Evolutionary conservation across 2,329 filamentous ascomycete species (phyloP).

Genomic region (Xylariomycetidae sp.): DNA sequence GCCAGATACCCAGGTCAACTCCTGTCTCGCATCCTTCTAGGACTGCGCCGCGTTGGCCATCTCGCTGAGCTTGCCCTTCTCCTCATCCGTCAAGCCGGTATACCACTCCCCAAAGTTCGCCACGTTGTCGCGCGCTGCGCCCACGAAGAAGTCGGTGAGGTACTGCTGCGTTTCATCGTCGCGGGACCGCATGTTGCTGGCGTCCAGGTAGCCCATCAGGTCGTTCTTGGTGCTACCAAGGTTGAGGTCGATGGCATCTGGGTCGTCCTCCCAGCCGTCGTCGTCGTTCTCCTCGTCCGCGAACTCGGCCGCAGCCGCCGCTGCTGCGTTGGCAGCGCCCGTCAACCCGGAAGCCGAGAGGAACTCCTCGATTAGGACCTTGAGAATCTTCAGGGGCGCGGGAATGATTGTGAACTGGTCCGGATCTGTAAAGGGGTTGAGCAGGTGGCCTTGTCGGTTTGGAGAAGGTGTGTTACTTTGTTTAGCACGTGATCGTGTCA

Average conservation of each 20-base stretch:
- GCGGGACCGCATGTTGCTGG: constrained; percentile 54
- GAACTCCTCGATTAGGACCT: constrained; percentile 90
- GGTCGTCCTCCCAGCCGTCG: constrained; percentile 85
- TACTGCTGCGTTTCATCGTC: constrained; percentile 91
- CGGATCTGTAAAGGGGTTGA: constrained; percentile 53
- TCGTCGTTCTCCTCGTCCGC: constrained; percentile 62
- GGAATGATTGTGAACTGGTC: constrained; percentile 85
- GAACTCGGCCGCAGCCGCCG: constrained; percentile 52
- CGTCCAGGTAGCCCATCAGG: constrained; percentile 71
- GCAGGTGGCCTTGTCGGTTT: constrained; percentile 16
- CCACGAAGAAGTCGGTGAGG: constrained; percentile 73
- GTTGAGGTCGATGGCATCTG: constrained; percentile 69
- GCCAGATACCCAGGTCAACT: no score
- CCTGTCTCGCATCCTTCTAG: constrained; percentile 3
- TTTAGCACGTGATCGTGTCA: constrained; percentile 87
- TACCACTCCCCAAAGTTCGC: constrained; percentile 54
- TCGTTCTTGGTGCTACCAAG: constrained; percentile 63
- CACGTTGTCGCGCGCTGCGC: constrained; percentile 49
- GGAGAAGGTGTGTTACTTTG: no score
- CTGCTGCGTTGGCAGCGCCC: constrained; percentile 54
- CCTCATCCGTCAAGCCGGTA: constrained; percentile 46
- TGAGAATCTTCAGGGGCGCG: constrained; percentile 89
- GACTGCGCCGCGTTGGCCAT: constrained; percentile 33
- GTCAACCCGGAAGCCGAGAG: constrained; percentile 68
- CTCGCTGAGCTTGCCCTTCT: constrained; percentile 51